Evolutionary conservation across 345 rosid species (phyloP).

Genomic region (Citrus unshiu): DNA sequence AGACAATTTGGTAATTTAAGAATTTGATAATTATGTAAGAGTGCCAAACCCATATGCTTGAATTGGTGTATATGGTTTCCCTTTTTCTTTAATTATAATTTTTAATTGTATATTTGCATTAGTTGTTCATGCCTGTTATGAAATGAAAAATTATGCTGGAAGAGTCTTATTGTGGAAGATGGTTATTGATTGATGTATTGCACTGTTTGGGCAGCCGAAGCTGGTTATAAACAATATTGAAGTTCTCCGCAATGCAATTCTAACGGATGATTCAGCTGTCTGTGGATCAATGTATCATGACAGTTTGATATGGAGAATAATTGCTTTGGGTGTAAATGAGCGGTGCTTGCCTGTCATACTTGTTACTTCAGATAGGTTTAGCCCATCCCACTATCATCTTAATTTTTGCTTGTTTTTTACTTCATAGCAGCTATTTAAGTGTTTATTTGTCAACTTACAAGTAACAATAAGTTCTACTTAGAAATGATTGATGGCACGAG

Average conservation of each 20-base stretch:
- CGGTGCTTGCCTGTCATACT: constrained; percentile 76
- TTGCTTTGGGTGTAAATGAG: constrained; percentile 81
- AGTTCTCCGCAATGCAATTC: constrained; percentile 65
- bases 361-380: constrained; percentile 82
- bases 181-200: neutral
- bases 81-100: neutral
- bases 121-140: neutral
- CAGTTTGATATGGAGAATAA: constrained; percentile 86
- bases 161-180: neutral
- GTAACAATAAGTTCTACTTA: neutral
- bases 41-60: neutral
- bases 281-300: constrained; percentile 82
- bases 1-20: neutral
- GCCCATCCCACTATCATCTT: constrained; percentile 8
- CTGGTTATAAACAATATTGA: constrained; percentile 92
- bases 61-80: neutral
- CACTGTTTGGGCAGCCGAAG: constrained; percentile 74
- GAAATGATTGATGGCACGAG: neutral
- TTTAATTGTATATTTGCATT: neutral
- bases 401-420: constrained; percentile 6
- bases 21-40: neutral
- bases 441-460: neutral
- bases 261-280: constrained; percentile 55
- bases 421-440: neutral
- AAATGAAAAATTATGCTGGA: neutral